phyloP scores from a whole-genome alignment of 768 basidiomycete genomes.

The Rhodotorula sphaerocarpa region DNA sequence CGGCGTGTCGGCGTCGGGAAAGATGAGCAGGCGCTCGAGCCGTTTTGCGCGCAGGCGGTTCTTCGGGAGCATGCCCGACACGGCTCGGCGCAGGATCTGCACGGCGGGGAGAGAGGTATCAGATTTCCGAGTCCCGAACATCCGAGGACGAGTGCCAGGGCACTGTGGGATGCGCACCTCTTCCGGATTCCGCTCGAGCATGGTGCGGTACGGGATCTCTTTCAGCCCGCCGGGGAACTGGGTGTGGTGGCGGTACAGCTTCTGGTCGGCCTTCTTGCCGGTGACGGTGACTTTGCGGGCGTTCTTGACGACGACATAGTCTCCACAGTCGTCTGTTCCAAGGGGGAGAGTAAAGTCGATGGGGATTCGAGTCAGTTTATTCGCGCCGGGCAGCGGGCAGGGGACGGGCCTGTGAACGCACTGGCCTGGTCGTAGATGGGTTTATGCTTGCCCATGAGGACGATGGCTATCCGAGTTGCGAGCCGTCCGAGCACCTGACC shows the following conservation, averaged over 20 bases:
- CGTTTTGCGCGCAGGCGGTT: conserved; percentile 87
- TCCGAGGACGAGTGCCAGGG: too few species aligned
- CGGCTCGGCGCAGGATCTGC: conserved; percentile 89
- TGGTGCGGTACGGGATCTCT: conserved; percentile 71
- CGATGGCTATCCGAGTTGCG: conserved; percentile 84
- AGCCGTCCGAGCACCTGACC: conserved; percentile 89
- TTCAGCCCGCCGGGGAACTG: conserved; percentile 91
- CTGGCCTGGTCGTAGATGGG: conserved; percentile 89
- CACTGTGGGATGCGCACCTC: too few species aligned
- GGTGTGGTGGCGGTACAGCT: conserved; percentile 78
- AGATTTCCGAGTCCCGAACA: too few species aligned
- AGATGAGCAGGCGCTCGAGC: conserved; percentile 78
- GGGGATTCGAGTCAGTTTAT: too few species aligned
- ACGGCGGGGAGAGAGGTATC: too few species aligned
- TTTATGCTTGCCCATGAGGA: conserved; percentile 98
- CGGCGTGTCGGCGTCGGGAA: conserved; percentile 60
- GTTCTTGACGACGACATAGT: conserved; percentile 94
- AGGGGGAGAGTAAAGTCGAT: neutral
- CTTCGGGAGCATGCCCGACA: conserved; percentile 97
- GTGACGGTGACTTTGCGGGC: conserved; percentile 73
- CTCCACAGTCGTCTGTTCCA: conserved; percentile 78
- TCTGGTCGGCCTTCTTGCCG: conserved; percentile 77
- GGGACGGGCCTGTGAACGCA: conserved; percentile 45
- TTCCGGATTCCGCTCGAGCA: conserved; percentile 80
- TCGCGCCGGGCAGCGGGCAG: neutral